Base-by-base conservation (phyloP, 768 basidiomycete species). In the Calocera cornea region DNA sequence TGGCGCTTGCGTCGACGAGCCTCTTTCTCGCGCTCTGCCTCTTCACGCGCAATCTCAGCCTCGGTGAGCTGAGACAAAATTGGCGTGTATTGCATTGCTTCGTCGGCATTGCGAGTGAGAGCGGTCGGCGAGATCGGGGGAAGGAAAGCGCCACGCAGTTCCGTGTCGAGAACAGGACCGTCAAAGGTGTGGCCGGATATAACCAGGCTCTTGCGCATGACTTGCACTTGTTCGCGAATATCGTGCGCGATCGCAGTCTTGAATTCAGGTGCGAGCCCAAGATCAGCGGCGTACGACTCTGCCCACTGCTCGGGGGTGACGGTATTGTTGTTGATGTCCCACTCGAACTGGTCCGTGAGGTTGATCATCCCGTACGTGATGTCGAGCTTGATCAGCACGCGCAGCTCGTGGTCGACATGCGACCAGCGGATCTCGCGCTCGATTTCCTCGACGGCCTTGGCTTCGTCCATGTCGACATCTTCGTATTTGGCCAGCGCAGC, bases 261-360 rank as follows among this genome's bases (percentile, higher is more conserved):
- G 81, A 98, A 99, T 75, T 99, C 97, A 8, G 93, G 92, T 31
- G 83, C 83, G 29, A 99, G 78, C 2, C 97, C 97, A 27, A 99
- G 78, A 71, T 99, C 97, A 24, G 84, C 83, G 1, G 86, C 80
- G 74, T 97, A 95, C 0, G 87, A 82, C 69, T 89, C 88, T 7
- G 97, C 92, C 76, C 98, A 98, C 29, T 88, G 86, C 77, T 99
- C 97, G 0, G 95, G 95, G 0, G 88, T 88, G 1, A 90, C 88
- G 54, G 83, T 81, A 24, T 80, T 77, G 67, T 89, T 92, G 71
- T 88, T 88, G 40, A 97, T 77, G 75, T 99, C 95, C 97, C 97
- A 99, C 75, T 98, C 97, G 73, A 98, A 95, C 73, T 94, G 90
- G 77, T 99, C 97, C 67, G 92, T 90, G 27, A 99, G 83, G 76